phyloP scores from a whole-genome alignment of 2,329 filamentous ascomycete genomes.

The Fusarium nelsonii region DNA sequence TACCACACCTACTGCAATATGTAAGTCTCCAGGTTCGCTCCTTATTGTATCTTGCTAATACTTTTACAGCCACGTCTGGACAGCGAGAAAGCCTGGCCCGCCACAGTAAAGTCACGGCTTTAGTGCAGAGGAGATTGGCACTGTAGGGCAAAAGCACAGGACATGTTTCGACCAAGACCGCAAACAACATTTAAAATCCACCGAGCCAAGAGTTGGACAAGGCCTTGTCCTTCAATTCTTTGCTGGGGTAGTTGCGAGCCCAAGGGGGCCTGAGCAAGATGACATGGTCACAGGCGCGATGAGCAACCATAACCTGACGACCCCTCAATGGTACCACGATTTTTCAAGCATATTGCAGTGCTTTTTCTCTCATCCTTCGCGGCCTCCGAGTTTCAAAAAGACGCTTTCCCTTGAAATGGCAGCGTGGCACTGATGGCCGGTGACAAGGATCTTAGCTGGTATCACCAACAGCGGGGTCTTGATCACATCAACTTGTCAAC shows the following conservation, averaged over 20 bases:
- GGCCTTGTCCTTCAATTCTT: conserved; percentile 6
- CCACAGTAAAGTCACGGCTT: conserved; percentile 35
- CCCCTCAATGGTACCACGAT: conserved; percentile 36
- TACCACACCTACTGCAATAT: conserved; percentile 80
- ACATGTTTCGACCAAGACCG: conserved; percentile 9
- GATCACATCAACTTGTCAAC: conserved; percentile 38
- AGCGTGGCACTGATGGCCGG: conserved; percentile 28
- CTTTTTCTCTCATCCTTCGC: conserved; percentile 27
- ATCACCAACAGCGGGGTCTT: conserved; percentile 43
- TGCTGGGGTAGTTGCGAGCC: conserved; percentile 6
- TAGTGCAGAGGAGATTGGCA: conserved; percentile 9
- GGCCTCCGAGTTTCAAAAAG: conserved; percentile 34
- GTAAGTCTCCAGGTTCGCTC: conserved; percentile 65
- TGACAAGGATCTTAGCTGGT: conserved; percentile 32
- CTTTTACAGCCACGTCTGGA: conserved; percentile 46
- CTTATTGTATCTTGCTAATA: conserved; percentile 4
- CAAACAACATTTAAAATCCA: background rate
- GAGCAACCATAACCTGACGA: conserved; percentile 21
- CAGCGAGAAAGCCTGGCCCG: conserved; percentile 44
- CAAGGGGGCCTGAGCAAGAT: conserved; percentile 7
- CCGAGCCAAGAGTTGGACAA: conserved; percentile 1
- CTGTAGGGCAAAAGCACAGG: conserved; percentile 3
- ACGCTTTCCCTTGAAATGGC: conserved; percentile 24
- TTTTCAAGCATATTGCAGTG: conserved; percentile 26
- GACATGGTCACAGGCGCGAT: conserved; percentile 19